Base-by-base conservation (phyloP, 176 grass and related monocot species). In the Ensete glaucum region DNA sequence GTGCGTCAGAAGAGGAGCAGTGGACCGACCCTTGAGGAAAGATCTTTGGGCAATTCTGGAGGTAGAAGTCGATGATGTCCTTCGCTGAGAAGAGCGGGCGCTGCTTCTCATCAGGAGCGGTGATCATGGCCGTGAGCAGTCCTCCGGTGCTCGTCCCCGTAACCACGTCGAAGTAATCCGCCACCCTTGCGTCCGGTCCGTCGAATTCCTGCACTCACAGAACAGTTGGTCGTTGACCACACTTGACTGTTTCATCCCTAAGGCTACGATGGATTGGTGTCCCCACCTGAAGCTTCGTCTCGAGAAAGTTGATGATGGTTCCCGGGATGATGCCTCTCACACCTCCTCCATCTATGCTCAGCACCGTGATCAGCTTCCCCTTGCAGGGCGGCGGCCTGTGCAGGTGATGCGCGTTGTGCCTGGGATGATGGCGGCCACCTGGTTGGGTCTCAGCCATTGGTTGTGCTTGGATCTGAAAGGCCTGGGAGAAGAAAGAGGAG, bases 261-360 rank as follows among this genome's bases (percentile, higher is more conserved):
- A 43, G 34, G 34, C 34, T 43, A 43, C 34, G 34, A 43, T 6
- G 34, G 34, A 43, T 6, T 6, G 34, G 34, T 43, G 4, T 27
- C 2, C 2, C 19, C 14, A 82, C 86, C 75, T 77, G 87, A 26
- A 88, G 82, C 73, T 85, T 85, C n/a, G 79, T 62, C 58, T 85
- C 83, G 1, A 80, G 59, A 53, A 55, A 85, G 26, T 68, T 15
- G 20, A 82, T 24, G 9, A 82, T 51, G 17, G 68, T 49, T 75
- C 71, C 82, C 48, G 82, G 87, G 25, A 84, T 88, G 79, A 85
- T 79, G 56, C 87, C 80, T 72, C 81, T 82, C 24, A 82, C 67
- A 15, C 79, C 82, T 34, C 80, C 83, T 55, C 82, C 83, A 78
- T 82, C 79, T 19, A 82, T 76, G 55, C 86, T 78, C 29, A 88